A percentile compares a stretch with the other conserved stretches of the same genome.
phyloP scores from a whole-genome alignment of 305 asterid genomes.

The Fraxinus greggii region DNA sequence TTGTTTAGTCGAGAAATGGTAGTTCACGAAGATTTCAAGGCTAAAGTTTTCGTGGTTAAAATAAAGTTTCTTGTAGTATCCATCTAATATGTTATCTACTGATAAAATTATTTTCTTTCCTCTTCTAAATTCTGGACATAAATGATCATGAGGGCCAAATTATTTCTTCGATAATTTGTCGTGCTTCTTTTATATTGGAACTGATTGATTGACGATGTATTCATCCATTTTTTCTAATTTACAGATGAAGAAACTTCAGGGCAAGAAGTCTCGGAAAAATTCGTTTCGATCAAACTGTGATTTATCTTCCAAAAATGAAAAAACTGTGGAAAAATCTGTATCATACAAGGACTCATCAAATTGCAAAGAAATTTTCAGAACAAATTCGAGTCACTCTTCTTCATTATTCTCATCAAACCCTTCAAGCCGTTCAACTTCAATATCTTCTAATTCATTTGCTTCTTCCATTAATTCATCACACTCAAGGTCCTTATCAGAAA shows the following conservation, averaged over 20 bases:
- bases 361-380: neutral
- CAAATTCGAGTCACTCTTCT: neutral
- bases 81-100: neutral
- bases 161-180: neutral
- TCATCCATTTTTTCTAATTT: neutral
- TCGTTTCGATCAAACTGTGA: neutral
- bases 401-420: neutral
- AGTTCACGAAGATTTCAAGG: neutral
- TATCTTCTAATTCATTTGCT: neutral
- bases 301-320: neutral
- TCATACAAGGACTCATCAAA: neutral
- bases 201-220: neutral
- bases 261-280: neutral
- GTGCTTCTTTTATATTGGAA: neutral
- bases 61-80: neutral
- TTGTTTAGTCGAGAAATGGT: neutral
- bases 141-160: too few species aligned
- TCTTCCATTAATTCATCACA: neutral
- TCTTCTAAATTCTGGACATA: neutral
- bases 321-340: neutral
- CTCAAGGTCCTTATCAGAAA: neutral
- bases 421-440: neutral
- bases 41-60: neutral
- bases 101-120: neutral
- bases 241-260: neutral